Conservation (phyloP, 1,139 yeast genomes). For the Blastobotrys illinoisensis region DNA sequence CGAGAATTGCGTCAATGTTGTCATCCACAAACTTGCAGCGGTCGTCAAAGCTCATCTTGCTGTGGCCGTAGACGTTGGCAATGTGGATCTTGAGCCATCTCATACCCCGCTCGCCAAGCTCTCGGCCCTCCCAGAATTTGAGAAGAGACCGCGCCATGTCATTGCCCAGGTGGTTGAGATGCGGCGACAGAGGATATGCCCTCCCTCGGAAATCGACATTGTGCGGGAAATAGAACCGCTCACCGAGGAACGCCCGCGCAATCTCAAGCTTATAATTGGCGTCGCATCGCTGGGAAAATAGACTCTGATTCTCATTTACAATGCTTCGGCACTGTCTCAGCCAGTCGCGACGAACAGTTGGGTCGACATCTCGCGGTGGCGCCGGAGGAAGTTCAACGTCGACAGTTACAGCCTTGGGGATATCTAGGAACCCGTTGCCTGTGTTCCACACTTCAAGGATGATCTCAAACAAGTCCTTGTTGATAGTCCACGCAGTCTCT, state of each 20-base stretch:
- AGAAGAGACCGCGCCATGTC: slow-evolving; percentile 85
- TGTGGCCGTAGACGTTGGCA: slow-evolving; percentile 84
- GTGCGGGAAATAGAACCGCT: slow-evolving; percentile 88
- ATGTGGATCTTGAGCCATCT: slow-evolving; percentile 87
- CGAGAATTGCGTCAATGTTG: slow-evolving; percentile 54
- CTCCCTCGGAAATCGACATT: slow-evolving; percentile 93
- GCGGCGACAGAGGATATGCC: slow-evolving; percentile 89
- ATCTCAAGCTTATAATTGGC: slow-evolving; percentile 88
- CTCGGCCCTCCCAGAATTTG: slow-evolving; percentile 82
- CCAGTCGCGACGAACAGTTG: slow-evolving; percentile 64
- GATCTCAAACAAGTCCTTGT: slow-evolving; percentile 60
- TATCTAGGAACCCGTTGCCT: slow-evolving; percentile 72
- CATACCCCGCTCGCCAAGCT: slow-evolving; percentile 69
- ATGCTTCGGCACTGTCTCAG: slow-evolving; percentile 52
- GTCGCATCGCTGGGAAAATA: slow-evolving; percentile 88
- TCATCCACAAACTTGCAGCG: slow-evolving; percentile 69
- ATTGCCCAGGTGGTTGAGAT: slow-evolving; percentile 76
- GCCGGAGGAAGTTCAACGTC: slow-evolving; percentile 57
- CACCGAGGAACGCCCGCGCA: slow-evolving; percentile 79
- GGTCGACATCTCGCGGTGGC: slow-evolving; percentile 62
- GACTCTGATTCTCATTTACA: slow-evolving; percentile 56
- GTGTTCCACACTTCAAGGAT: slow-evolving; percentile 82
- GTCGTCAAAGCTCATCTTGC: slow-evolving; percentile 73
- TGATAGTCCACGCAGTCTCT: slow-evolving; percentile 87
- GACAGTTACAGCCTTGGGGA: slow-evolving; percentile 50